Base-by-base conservation (phyloP, 1,284 basidiomycete genomes). In the Leccinum solheimii region DNA sequence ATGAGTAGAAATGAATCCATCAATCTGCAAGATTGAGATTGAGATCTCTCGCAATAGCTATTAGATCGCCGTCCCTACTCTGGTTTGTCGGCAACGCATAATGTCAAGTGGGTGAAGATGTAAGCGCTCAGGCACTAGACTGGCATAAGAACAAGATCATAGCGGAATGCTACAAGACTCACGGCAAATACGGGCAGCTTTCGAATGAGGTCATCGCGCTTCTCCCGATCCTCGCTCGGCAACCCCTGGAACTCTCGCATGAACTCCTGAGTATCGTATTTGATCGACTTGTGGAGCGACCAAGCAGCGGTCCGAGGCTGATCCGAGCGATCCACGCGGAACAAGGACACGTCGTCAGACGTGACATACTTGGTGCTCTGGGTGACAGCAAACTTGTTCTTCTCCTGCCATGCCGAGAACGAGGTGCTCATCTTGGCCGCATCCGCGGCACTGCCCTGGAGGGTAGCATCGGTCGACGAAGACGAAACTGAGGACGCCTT, bases 321-420 rank as follows among this genome's bases (percentile, higher is more conserved):
- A 60, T 74, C 67, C 1, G 65, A 68, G 30, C 70, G 70, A 55
- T 68, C 61, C n/a, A 73, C 65, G 11, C 61, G 65, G 56, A 73
- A 70, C 1, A 62, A 54, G 27, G 63, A 59, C 48, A 71, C 64
- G 1, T 75, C 70, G 19, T 71, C 72, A 13, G 58, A 40, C 6
- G 68, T 71, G 51, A 71, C 54, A 19, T 38, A 63, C 36, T 16
- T 55, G 2, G 57, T 6, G 21, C 57, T 59, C 50, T 61, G 49
- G 40, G 61, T 56, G 38, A 63, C 7, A 4, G 40, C 56, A 11
- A 70, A 62, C 9, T 58, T 62, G 11, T 59, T 60, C 27, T 45
- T 27, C 14, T 60, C 54, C 21, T 63, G 59, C 71, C 72, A 74
- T 6, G 55, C 61, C 3, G 69, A 61, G 27, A 72, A 73, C 11